Evolutionary conservation across 257 asterid genomes (phyloP), one percentile per base, ranked within the genome.

Genomic region (Apocynum venetum): DNA sequence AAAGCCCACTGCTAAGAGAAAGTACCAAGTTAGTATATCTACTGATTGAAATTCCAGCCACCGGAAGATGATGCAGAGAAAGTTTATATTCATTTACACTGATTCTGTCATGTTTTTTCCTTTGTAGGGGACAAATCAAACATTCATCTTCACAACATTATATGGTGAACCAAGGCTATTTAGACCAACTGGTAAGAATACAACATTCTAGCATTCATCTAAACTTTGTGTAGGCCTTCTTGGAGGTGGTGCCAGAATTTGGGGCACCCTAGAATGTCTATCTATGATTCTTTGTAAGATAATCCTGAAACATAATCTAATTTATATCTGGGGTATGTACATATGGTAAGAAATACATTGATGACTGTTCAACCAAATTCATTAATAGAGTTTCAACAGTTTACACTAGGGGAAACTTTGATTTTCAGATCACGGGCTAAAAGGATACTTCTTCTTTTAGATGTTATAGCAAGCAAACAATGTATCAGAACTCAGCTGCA

Each of bases 91-190:
- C 52, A 59, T 64, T 0, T 36, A 53, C 20, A 70, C 69, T 71
- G 70, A 80, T 31, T 69, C 47, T 3, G 10, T 31, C 38, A 72
- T 64, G 38, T 41, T 46, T 66, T 55, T 31, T 43, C 72, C 74
- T 66, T 77, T 71, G 78, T 88, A 95, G 98, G 99, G 99, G 65
- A 87, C 97, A 65, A 89, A 79, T 83, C 98, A 90, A 81, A 81
- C 96, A 75, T 95, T 95, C 82, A 92, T 95, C 81, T 95, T 95
- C 89, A 93, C 99, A 43, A 95, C 99, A 79, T 73, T 89, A 71
- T 89, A 91, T 84, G 98, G 98, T 69, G 97, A 89, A 83, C 98
- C 98, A 46, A 89, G 97, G 89, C 85, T 95, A 61, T 95, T 92
- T 81, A 89, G 96, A 85, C 90, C 98, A 79, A 95, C 98, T 59